phyloP scores from a whole-genome alignment of 2,329 filamentous ascomycete genomes.

The Colletotrichum brevisporum region DNA sequence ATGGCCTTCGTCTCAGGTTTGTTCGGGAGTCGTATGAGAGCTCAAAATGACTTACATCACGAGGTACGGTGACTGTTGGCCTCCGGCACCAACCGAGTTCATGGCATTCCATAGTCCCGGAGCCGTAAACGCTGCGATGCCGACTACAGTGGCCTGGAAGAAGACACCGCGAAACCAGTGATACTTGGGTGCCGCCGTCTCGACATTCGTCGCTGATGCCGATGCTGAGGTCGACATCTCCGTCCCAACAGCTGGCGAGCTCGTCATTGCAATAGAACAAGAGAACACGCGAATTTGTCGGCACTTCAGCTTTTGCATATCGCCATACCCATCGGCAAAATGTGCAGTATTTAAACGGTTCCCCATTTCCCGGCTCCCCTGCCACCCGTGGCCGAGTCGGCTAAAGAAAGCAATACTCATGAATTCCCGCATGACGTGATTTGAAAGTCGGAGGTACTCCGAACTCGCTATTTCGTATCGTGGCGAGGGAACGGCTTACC shows the following conservation, averaged over 20 bases:
- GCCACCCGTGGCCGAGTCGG: too few relatives aligned
- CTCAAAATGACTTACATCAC: constrained; percentile 44
- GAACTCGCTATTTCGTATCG: too few relatives aligned
- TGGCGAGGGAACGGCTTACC: too few relatives aligned
- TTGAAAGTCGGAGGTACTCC: too few relatives aligned
- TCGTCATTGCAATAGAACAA: background rate
- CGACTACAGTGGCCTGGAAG: constrained; percentile 47
- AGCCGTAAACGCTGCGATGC: constrained; percentile 46
- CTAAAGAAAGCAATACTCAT: too few relatives aligned
- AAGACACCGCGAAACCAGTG: constrained; percentile 47
- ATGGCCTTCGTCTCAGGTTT: background rate
- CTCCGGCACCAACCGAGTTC: constrained; percentile 48
- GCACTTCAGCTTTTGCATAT: too few relatives aligned
- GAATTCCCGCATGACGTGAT: too few relatives aligned
- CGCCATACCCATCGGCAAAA: too few relatives aligned
- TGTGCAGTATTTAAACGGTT: too few relatives aligned
- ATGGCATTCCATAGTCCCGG: constrained; percentile 51
- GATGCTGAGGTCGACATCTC: too few relatives aligned
- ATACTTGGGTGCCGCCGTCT: constrained; percentile 11
- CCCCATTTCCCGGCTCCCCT: too few relatives aligned
- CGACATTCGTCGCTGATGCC: background rate
- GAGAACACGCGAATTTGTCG: too few relatives aligned
- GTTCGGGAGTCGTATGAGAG: background rate
- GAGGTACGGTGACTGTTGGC: constrained; percentile 47
- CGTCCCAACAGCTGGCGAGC: background rate